Percentiles rank a stretch among this genome's conserved stretches.
Evolutionary conservation across 2,329 filamentous ascomycete species (phyloP).

Genomic region (Ceratocystis destructans): DNA sequence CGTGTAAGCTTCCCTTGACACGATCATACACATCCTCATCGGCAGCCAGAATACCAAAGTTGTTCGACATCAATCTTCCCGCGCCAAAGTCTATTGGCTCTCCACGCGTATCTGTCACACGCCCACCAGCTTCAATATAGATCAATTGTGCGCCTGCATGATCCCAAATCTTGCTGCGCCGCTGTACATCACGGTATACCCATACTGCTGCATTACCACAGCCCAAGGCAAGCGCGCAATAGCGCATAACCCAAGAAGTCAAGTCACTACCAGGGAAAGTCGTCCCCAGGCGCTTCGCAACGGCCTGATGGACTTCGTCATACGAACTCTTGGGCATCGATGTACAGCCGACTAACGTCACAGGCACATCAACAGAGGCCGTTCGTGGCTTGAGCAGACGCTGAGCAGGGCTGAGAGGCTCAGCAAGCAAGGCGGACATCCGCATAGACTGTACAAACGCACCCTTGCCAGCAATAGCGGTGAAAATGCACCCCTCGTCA

Average conservation of each 20-base stretch:
- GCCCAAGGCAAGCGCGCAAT: constrained; percentile 39
- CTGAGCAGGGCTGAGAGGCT: constrained; percentile 19
- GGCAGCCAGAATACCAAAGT: constrained; percentile 45
- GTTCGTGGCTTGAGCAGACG: constrained; percentile 23
- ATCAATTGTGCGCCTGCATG: constrained; percentile 47
- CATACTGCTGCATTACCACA: constrained; percentile 42
- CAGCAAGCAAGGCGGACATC: constrained; percentile 21
- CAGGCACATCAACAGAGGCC: not conserved
- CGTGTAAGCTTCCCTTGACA: constrained; percentile 27
- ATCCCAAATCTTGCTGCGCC: constrained; percentile 44
- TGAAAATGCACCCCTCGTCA: constrained; percentile 37
- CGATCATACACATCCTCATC: constrained; percentile 31
- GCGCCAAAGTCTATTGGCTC: constrained; percentile 35
- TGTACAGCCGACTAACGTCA: constrained; percentile 37
- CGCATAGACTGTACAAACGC: constrained; percentile 34
- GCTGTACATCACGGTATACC: constrained; percentile 38
- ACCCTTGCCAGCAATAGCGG: constrained; percentile 36
- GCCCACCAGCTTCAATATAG: constrained; percentile 43
- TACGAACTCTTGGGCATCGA: constrained; percentile 36
- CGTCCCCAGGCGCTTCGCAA: constrained; percentile 32
- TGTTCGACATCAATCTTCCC: constrained; percentile 36
- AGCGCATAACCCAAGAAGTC: constrained; percentile 44
- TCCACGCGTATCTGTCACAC: constrained; percentile 41
- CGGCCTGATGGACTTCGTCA: constrained; percentile 33
- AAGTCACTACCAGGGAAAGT: constrained; percentile 37